Base-by-base conservation (phyloP, 2,329 filamentous ascomycete genomes). In the Diaporthe eres region DNA sequence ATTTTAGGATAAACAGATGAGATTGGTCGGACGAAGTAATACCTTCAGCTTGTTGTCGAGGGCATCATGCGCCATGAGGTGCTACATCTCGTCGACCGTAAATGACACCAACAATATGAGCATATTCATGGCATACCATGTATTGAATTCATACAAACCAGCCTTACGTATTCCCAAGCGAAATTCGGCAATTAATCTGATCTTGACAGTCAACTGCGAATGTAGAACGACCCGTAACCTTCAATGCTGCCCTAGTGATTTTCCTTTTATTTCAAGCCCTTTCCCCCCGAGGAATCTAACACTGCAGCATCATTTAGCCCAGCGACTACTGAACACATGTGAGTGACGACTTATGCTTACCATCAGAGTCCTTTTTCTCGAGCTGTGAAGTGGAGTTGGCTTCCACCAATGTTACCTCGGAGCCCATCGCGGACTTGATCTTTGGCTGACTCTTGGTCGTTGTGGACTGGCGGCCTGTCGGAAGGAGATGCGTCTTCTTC, bases 401-500 rank as follows among this genome's bases (percentile, higher is more conserved):
- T 1, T 72, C 31, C 42, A 72, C 70, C 31, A 72, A 61, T 4
- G 70, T 72, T 8, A 51, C 55, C 34, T 72, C 55, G 10, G 70
- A 72, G 22, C 6, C 31, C 55, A 51, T 72, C 0, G 55, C 55
- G 9, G 15, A 44, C 8, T 61, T 72, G 0, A 22, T 28, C 22
- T 19, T 61, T 17, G 55, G n/a, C 22, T 25, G 28, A 3, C 8
- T 19, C 28, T 39, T 39, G 3, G 28, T n/a, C 2, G 22, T 34
- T 4, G 28, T 42, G n/a, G 47, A 22, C 28, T 60, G 42, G 15
- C 5, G 15, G 0, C 55, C 42, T 9, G n/a, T 49, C 9, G 70
- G 70, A 17, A 72, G n/a, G 31, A 72, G 42, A 34, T 61, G 31
- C 5, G 44, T 60, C 25, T 61, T 72, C 34, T 72, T 72, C 57